Evolutionary conservation across 2,329 filamentous ascomycete genomes (phyloP), one percentile per base, ranked within the genome.

Genomic region (Paecilomyces fulvus): DNA sequence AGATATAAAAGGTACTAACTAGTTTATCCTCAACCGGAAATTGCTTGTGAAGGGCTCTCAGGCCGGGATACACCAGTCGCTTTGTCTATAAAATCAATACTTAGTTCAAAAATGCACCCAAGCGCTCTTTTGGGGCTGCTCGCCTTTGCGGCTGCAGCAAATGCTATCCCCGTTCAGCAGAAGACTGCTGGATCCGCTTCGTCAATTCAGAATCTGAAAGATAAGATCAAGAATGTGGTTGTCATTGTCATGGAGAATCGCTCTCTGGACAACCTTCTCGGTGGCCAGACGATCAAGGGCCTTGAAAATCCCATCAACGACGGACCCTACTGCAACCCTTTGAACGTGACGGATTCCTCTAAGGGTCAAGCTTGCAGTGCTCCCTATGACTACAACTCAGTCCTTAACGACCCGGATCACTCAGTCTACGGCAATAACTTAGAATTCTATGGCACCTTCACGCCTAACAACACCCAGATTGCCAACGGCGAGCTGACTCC

Each of bases 211-310:
- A 43, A 43, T 52, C 37, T 23, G n/a, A 60, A 60, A 23, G 60
- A 53, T 37, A 75, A 74, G 56, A 79, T 79, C 65, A 78, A 78
- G 65, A 76, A 76, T 60, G 75, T 78, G 4, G 76, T 79, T 50
- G 72, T 79, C 25, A 65, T 79, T 17, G 75, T 78, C 10, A 68
- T 75, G 62, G 74, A 76, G 55, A 75, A 76, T 58, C 65, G 74
- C 23, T 70, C 69, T 0, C 71, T 73, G 51, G 75, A 77, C 58
- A 72, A 70, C 54, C 71, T 75, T 28, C 69, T 71, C 14, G 75
- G 75, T 30, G 75, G 75, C 28, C 64, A 76, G 17, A 67, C 59
- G 25, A 75, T 75, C 58, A 69, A 67, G 51, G 31, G 63, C 4
- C 60, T 62, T 3, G 75, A 76, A 25, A 68, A 77, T 60, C 71